phyloP scores from a whole-genome alignment of 2,329 filamentous ascomycete genomes.

The Didymella glomerata region DNA sequence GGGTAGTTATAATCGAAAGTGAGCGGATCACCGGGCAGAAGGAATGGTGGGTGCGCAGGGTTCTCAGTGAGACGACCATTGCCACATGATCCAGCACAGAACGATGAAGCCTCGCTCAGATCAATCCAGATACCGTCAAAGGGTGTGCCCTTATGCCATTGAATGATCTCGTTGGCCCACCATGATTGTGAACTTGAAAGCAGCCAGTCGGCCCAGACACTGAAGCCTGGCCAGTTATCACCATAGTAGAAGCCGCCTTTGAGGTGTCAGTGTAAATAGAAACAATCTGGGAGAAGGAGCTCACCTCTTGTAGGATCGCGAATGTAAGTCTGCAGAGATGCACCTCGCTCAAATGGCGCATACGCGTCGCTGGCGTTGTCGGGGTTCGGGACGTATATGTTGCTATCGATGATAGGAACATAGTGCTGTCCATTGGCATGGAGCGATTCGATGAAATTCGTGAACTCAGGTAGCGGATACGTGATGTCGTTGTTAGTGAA shows the following conservation, averaged over 20 bases:
- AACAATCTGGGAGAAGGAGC: neutral
- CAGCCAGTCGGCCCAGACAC: constrained; percentile 66
- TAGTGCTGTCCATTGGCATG: constrained; percentile 64
- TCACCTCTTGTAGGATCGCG: constrained; percentile 55
- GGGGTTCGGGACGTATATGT: constrained; percentile 73
- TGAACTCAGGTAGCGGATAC: constrained; percentile 58
- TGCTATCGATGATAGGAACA: constrained; percentile 66
- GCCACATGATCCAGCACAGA: constrained; percentile 75
- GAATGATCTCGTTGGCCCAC: constrained; percentile 61
- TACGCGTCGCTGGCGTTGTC: constrained; percentile 68
- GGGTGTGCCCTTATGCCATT: constrained; percentile 59
- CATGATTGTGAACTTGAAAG: constrained; percentile 65
- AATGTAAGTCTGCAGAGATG: constrained; percentile 57
- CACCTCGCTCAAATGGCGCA: constrained; percentile 57
- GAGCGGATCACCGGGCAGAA: constrained; percentile 69
- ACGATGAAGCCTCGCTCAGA: constrained; percentile 66
- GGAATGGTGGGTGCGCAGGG: constrained; percentile 70
- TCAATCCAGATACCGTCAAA: constrained; percentile 67
- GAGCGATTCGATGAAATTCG: constrained; percentile 58
- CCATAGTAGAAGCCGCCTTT: constrained; percentile 59
- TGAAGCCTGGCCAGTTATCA: constrained; percentile 63
- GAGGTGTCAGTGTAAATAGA: neutral
- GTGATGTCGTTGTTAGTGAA: constrained; percentile 63
- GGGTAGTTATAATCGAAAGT: constrained; percentile 67
- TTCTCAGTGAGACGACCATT: constrained; percentile 68